phyloP scores from a whole-genome alignment of 2,329 filamentous ascomycete genomes.

The Beauveria sp. region DNA sequence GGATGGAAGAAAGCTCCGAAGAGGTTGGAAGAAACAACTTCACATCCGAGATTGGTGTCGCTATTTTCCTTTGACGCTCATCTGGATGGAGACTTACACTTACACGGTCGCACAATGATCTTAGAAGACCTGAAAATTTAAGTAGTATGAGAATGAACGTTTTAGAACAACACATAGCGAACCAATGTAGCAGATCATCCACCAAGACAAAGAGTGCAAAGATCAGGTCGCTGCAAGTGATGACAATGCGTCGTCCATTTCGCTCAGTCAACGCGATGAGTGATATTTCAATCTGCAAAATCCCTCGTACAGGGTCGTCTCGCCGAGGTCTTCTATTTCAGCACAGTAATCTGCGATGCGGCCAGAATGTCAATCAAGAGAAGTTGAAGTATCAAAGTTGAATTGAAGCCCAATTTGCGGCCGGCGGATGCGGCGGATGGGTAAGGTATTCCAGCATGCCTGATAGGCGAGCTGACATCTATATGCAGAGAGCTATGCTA shows the following conservation, averaged over 20 bases:
- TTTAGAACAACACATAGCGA: background rate
- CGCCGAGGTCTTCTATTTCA: background rate
- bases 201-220: slow-evolving; percentile 1
- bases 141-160: background rate
- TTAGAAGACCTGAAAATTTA: background rate
- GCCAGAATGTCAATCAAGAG: background rate
- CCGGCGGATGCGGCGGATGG: background rate
- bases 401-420: background rate
- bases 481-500: background rate
- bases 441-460: background rate
- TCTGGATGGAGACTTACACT: background rate
- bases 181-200: background rate
- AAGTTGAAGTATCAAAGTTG: background rate
- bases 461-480: background rate
- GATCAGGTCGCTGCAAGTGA: background rate
- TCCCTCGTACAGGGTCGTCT: background rate
- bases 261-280: slow-evolving; percentile 9
- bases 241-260: slow-evolving; percentile 3
- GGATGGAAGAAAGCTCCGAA: background rate
- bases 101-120: background rate
- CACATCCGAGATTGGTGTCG: no score
- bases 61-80: no score
- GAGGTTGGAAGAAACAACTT: no score
- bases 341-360: background rate
- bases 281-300: slow-evolving; percentile 3